Percentiles rank a stretch among this genome's conserved stretches.
Evolutionary conservation across 83 land plant species (phyloP).

Genomic region (Diphasiastrum complanatum): DNA sequence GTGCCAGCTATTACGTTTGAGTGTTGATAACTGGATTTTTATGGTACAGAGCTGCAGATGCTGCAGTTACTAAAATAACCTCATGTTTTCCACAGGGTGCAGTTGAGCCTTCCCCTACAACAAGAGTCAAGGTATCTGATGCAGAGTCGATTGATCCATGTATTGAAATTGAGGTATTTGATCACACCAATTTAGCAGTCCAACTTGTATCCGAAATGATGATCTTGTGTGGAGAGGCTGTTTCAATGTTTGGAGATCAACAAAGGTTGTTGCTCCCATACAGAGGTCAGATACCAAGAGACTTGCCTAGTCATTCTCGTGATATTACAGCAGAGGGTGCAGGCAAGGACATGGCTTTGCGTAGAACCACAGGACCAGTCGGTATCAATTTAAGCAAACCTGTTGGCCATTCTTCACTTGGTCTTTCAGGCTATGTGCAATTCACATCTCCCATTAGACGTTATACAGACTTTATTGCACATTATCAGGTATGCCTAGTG

Average conservation of each 20-base stretch:
- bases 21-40: too few species aligned
- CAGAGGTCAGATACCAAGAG: slow-evolving; percentile 74
- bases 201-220: slow-evolving; percentile 96
- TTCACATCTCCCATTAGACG: slow-evolving; percentile 96
- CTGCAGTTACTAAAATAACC: too few species aligned
- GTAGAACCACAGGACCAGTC: slow-evolving; percentile 61
- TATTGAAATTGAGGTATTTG: slow-evolving; percentile 54
- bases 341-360: slow-evolving; percentile 51
- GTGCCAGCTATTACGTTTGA: too few species aligned
- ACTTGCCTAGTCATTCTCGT: slow-evolving; percentile 38
- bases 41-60: too few species aligned
- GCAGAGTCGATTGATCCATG: slow-evolving; percentile 66
- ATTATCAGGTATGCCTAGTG: slow-evolving; percentile 64
- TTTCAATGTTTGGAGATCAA: slow-evolving; percentile 65
- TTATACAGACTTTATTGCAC: slow-evolving; percentile 83
- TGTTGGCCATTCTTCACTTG: slow-evolving; percentile 61
- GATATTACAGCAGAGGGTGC: slow-evolving; percentile 78
- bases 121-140: slow-evolving; percentile 60
- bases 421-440: slow-evolving; percentile 92
- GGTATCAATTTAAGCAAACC: slow-evolving; percentile 78
- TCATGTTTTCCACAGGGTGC: slow-evolving; percentile 58
- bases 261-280: slow-evolving; percentile 75
- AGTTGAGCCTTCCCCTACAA: slow-evolving; percentile 51
- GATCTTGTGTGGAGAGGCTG: slow-evolving; percentile 91
- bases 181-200: slow-evolving; percentile 63